Evolutionary conservation across 2,329 filamentous ascomycete species (phyloP).

Genomic region (Eutypella sp.): DNA sequence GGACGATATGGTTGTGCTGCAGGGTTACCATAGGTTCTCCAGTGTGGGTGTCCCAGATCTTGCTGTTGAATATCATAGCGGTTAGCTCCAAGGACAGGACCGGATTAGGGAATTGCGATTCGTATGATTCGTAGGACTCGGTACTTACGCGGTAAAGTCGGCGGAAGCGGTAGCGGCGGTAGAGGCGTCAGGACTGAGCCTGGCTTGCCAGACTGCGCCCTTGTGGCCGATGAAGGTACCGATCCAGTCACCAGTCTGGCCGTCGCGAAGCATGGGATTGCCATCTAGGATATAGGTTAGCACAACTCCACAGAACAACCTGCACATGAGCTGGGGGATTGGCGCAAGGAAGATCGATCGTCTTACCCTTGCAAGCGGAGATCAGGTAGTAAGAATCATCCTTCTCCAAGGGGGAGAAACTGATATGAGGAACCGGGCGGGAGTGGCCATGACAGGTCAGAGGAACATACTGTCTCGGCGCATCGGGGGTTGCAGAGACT

Average conservation of each 20-base stretch:
- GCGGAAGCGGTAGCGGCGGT: conserved; percentile 91
- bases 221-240: conserved; percentile 98
- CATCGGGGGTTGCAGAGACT: too few species aligned
- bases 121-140: background rate
- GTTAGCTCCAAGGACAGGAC: too few species aligned
- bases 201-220: conserved; percentile 94
- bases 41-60: conserved; percentile 95
- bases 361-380: conserved; percentile 82
- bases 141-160: conserved; percentile 82
- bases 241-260: conserved; percentile 95
- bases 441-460: conserved; percentile 94
- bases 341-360: background rate
- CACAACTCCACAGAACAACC: background rate
- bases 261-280: conserved; percentile 97
- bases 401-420: conserved; percentile 78
- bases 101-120: too few species aligned
- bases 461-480: conserved; percentile 63
- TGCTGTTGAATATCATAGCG: conserved; percentile 48
- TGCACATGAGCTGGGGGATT: too few species aligned
- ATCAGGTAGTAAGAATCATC: conserved; percentile 87
- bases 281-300: conserved; percentile 58
- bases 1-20: conserved; percentile 91
- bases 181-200: conserved; percentile 80
- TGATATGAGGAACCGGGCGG: conserved; percentile 83
- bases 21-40: conserved; percentile 85